A percentile compares a stretch with the other conserved stretches of the same genome.
Conservation (phyloP, 805 yeast species). For the Ogataea salicorniae region DNA sequence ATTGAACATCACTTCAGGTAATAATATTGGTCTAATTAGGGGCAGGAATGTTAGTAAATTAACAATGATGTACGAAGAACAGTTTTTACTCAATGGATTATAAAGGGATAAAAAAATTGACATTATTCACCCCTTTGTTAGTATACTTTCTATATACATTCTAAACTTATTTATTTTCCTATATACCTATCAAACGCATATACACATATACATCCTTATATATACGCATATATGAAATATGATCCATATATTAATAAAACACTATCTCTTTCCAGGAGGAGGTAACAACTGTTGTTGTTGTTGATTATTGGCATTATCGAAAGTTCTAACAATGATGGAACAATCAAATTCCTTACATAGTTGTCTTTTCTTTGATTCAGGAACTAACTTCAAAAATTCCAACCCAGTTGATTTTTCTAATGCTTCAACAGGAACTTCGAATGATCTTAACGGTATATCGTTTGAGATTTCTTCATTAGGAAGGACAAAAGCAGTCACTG, state of each 20-base stretch:
- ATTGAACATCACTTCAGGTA: slow-evolving; percentile 2
- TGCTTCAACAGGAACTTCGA: slow-evolving; percentile 87
- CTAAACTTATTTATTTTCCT: too few species aligned
- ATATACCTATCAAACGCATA: too few species aligned
- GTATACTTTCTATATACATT: not conserved
- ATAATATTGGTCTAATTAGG: slow-evolving; percentile 29
- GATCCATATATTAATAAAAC: not conserved
- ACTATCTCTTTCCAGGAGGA: not conserved
- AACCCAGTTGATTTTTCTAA: slow-evolving; percentile 84
- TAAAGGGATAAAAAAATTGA: not conserved
- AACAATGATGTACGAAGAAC: slow-evolving; percentile 46
- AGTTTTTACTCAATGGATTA: slow-evolving; percentile 21
- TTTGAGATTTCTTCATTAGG: slow-evolving; percentile 84
- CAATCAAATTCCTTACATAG: slow-evolving; percentile 81
- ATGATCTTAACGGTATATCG: slow-evolving; percentile 59
- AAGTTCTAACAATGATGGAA: slow-evolving; percentile 76
- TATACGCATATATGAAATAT: not conserved
- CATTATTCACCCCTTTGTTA: too few species aligned
- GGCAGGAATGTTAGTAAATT: slow-evolving; percentile 52
- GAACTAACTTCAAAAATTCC: slow-evolving; percentile 67
- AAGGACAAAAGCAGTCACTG: slow-evolving; percentile 89
- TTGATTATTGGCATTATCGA: slow-evolving; percentile 39
- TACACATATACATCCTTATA: not conserved
- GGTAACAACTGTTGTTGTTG: too few species aligned
- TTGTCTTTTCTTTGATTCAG: slow-evolving; percentile 48